These are phyloP conservation scores for Phytophthora meadii DNA, from an alignment of 352 stramenopile genomes.

Conservation along the genomic window DNA sequence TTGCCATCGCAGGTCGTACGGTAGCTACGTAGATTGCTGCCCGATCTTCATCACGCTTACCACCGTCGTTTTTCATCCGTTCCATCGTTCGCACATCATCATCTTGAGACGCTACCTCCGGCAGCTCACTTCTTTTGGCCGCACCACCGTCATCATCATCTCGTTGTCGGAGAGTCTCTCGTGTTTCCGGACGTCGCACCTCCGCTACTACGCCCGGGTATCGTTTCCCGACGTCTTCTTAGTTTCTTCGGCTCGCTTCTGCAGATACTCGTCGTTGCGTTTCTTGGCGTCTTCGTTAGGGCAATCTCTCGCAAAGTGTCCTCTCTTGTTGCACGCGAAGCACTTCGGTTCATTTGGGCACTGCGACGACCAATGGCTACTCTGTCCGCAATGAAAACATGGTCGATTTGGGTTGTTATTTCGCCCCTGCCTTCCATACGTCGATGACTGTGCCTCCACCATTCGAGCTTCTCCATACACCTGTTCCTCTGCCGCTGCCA, in stretches of 20 bases:
- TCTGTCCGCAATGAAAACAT: no score
- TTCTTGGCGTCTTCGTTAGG: neutral
- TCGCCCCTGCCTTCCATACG: no score
- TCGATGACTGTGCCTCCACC: no score
- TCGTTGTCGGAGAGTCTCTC: neutral
- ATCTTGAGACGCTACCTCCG: neutral
- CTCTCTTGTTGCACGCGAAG: neutral
- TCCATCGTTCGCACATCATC: neutral
- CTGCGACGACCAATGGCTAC: no score
- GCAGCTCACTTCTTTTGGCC: no score
- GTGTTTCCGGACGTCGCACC: neutral
- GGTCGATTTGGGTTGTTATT: no score
- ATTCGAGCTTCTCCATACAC: no score
- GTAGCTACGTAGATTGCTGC: neutral
- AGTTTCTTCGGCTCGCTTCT: no score
- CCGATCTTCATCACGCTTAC: neutral
- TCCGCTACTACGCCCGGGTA: neutral
- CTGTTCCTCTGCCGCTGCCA: neutral
- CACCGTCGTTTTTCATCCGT: neutral
- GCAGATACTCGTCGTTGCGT: neutral
- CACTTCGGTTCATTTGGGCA: no score
- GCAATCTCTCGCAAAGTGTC: conserved; percentile 7
- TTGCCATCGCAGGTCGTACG: conserved; percentile 3
- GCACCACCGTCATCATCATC: neutral
- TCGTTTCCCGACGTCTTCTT: neutral